Evolutionary conservation across 192 early-diverging fungal species (phyloP).

Genomic region (Podila epigama): DNA sequence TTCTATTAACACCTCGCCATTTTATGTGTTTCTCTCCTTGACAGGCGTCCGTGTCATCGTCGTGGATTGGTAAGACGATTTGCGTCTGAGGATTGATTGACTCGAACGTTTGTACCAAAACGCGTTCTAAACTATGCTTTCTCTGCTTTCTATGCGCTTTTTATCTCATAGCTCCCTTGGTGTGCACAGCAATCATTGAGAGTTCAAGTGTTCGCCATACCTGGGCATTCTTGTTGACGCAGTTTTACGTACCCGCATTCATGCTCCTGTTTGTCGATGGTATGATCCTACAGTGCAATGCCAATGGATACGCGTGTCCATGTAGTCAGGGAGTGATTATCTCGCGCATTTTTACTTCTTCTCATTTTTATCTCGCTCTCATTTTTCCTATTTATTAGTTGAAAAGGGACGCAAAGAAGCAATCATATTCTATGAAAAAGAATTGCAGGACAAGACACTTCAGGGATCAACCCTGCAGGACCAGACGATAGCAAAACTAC

Average conservation of each 20-base stretch:
- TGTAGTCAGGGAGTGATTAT: too few relatives aligned
- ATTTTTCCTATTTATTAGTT: too few relatives aligned
- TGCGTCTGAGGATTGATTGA: too few relatives aligned
- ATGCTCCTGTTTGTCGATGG: slow-evolving; percentile 37
- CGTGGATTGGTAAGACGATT: slow-evolving; percentile 51
- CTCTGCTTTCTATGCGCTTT: background rate
- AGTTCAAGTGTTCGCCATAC: slow-evolving; percentile 36
- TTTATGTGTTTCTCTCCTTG: slow-evolving; percentile 50
- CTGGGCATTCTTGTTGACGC: slow-evolving; percentile 27
- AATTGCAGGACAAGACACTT: background rate
- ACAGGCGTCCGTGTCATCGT: slow-evolving; percentile 36
- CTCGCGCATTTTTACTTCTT: background rate
- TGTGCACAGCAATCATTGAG: slow-evolving; percentile 60
- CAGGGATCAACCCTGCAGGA: background rate
- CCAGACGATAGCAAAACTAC: too few relatives aligned
- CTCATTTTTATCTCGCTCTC: background rate
- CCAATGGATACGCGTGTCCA: too few relatives aligned
- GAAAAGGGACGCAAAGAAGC: background rate
- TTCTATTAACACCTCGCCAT: slow-evolving; percentile 1
- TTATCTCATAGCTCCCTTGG: slow-evolving; percentile 51
- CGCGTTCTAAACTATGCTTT: too few relatives aligned
- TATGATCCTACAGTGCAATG: background rate
- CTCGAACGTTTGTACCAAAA: too few relatives aligned
- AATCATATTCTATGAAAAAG: background rate
- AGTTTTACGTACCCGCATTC: slow-evolving; percentile 32